phyloP scores from a whole-genome alignment of 2,329 filamentous ascomycete genomes.

The Fonsecaea pedrosoi region DNA sequence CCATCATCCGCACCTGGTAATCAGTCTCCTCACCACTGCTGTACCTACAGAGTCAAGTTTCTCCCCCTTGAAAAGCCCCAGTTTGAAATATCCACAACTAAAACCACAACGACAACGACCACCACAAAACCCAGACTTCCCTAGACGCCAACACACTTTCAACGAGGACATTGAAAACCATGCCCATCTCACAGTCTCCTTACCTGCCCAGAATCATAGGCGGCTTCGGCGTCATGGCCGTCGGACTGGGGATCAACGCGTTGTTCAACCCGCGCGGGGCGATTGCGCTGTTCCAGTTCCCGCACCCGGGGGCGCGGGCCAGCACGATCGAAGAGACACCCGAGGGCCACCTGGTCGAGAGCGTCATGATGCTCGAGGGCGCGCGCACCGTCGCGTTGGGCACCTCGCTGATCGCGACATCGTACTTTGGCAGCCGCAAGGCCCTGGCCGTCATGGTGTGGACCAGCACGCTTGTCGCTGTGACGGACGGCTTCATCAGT shows the following conservation, averaged over 20 bases:
- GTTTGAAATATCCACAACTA: too few species aligned
- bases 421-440: conserved; percentile 8
- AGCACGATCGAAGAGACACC: conserved; percentile 14
- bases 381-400: conserved; percentile 13
- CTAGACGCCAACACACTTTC: background rate
- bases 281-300: conserved; percentile 15
- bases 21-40: too few species aligned
- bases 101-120: too few species aligned
- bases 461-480: background rate
- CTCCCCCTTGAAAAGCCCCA: too few species aligned
- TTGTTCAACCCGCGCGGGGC: conserved; percentile 10
- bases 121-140: too few species aligned
- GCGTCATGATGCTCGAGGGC: conserved; percentile 20
- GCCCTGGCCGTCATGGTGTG: conserved; percentile 6
- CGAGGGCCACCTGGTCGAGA: conserved; percentile 15
- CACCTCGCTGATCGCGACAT: conserved; percentile 4
- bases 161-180: background rate
- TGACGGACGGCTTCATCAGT: conserved; percentile 16
- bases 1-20: too few species aligned
- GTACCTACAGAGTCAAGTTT: too few species aligned
- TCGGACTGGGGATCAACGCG: conserved; percentile 14
- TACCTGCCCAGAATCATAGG: conserved; percentile 1
- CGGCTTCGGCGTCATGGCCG: conserved; percentile 9
- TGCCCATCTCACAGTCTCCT: conserved; percentile 6
- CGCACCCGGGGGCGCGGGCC: conserved; percentile 10